phyloP scores from a whole-genome alignment of 2,329 filamentous ascomycete genomes.

The Venturia nashicola region DNA sequence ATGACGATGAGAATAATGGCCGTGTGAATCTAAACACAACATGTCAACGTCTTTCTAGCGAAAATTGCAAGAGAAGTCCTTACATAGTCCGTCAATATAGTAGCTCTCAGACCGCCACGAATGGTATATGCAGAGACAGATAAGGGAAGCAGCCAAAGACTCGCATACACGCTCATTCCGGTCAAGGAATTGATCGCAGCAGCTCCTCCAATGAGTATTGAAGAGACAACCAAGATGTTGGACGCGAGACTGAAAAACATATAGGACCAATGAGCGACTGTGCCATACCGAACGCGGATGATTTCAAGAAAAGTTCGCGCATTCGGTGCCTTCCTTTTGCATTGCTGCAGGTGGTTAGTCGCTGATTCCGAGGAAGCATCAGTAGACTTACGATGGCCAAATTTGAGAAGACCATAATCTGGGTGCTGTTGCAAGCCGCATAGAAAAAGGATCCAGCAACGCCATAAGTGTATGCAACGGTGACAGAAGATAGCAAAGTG shows the following conservation, averaged over 20 bases:
- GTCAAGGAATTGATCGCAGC: constrained; percentile 4
- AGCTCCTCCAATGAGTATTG: constrained; percentile 24
- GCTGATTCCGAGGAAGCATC: not conserved
- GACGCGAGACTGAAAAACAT: constrained; percentile 6
- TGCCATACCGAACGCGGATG: constrained; percentile 3
- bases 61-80: constrained; percentile 23
- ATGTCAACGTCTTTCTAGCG: not conserved
- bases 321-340: constrained; percentile 22
- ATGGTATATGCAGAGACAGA: constrained; percentile 18
- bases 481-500: constrained; percentile 26
- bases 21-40: constrained; percentile 30
- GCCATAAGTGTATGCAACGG: constrained; percentile 30
- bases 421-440: constrained; percentile 28
- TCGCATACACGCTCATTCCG: constrained; percentile 16
- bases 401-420: constrained; percentile 23
- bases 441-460: constrained; percentile 20
- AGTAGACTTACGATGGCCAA: constrained; percentile 11
- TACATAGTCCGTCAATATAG: constrained; percentile 17
- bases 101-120: constrained; percentile 18
- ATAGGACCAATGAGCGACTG: constrained; percentile 1
- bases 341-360: constrained; percentile 16
- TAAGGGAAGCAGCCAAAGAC: constrained; percentile 16
- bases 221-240: constrained; percentile 12
- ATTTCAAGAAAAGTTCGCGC: constrained; percentile 31
- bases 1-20: constrained; percentile 32